Base-by-base conservation (phyloP, 2,329 filamentous ascomycete species). In the Venturia oleaginea region DNA sequence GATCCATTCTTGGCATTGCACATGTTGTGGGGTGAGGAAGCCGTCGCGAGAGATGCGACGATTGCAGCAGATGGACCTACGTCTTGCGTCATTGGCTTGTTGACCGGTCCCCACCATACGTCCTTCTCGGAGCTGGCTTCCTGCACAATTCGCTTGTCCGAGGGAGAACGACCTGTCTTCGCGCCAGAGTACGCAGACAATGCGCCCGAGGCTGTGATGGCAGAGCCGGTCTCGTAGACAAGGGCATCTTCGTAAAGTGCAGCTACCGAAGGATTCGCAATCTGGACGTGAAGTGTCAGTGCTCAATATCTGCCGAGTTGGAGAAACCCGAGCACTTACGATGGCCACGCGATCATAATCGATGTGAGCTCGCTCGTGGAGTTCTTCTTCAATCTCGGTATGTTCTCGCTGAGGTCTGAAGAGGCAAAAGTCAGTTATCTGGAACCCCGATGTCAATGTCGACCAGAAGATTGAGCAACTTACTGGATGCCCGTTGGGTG, bases 331-430 rank as follows among this genome's bases (percentile, higher is more conserved):
- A 32, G 59, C 19, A 76, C 90, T 77, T 84, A 96, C 92, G 83
- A 99, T 99, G 68, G 94, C 91, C 74, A 99, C 94, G 75, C 92
- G 90, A 80, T 97, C 90, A 77, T 97, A 99, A 84, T 99, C 94
- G 75, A 99, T 99, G 84, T 99, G 93, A 70, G 94, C 94, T 75
- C 89, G 92, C 79, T 97, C 91, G 79, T 97, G 92, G 67, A 99
- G 89, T 78, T 96, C 91, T 81, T 97, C 92, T 81, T 99, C 92
- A 69, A 99, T 87, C 78, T 97, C 94, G 57, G 94, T 97, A 85
- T 97, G 93, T 76, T 95, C 89, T 73, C 84, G 83, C 74, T 87
- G 83, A 68, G 92, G 91, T 79, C 91, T 95, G 73, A 19, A 19
- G 32, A n/a, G 55, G 51, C 27, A 15, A 38, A 27, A 61, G 62